phyloP scores from a whole-genome alignment of 2,329 filamentous ascomycete species.

The Sporothrix pallida region DNA sequence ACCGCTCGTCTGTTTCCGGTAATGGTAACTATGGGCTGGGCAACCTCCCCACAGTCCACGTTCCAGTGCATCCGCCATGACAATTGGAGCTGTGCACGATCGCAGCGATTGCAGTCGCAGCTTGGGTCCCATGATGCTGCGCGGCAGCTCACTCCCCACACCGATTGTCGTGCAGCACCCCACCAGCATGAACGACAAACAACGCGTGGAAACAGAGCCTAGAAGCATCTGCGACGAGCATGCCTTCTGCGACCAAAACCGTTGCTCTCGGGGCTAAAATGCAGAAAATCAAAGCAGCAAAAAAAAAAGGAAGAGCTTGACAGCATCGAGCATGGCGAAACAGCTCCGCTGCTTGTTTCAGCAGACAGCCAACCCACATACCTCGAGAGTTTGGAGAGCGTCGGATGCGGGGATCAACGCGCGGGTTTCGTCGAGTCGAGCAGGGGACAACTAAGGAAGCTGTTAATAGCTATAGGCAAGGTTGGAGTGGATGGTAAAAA shows the following conservation, averaged over 20 bases:
- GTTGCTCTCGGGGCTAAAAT: neutral
- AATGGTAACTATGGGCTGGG: neutral
- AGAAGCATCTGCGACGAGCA: conserved; percentile 14
- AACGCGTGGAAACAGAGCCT: conserved; percentile 7
- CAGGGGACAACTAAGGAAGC: conserved; percentile 1
- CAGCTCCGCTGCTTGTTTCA: conserved; percentile 31
- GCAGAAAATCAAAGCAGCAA: neutral
- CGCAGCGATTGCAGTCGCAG: neutral
- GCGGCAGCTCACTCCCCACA: neutral
- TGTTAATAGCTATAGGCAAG: neutral
- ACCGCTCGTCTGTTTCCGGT: neutral
- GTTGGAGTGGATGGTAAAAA: neutral
- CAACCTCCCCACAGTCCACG: neutral
- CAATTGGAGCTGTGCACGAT: conserved; percentile 8
- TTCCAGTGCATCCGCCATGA: conserved; percentile 17
- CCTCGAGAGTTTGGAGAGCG: conserved; percentile 18
- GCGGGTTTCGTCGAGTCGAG: conserved; percentile 3
- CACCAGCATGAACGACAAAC: conserved; percentile 21
- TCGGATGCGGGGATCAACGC: conserved; percentile 24
- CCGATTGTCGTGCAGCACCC: neutral
- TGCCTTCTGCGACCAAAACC: neutral
- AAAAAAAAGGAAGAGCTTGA: neutral
- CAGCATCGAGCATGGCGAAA: conserved; percentile 32
- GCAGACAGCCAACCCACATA: neutral
- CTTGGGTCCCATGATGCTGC: conserved; percentile 14